Evolutionary conservation across 2,329 filamentous ascomycete species (phyloP).

Genomic region (Cytospora mali): DNA sequence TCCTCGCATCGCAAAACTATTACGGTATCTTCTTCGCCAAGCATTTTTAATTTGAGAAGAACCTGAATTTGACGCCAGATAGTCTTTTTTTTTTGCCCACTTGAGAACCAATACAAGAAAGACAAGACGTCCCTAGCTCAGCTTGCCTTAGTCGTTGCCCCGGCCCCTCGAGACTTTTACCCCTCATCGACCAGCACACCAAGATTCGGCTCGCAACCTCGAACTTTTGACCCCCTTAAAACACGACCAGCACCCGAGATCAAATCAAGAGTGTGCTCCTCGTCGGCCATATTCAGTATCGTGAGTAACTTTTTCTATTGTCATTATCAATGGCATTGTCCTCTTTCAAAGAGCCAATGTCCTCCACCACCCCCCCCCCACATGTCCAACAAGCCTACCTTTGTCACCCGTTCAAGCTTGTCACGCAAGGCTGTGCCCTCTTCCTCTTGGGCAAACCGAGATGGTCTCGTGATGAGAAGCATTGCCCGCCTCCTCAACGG

Average conservation of each 20-base stretch:
- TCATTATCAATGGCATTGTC: not conserved
- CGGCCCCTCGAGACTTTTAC: conserved; percentile 20
- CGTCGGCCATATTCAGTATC: not conserved
- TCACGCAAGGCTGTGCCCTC: not conserved
- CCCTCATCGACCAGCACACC: conserved; percentile 22
- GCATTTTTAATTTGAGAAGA: not conserved
- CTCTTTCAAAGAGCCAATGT: not conserved
- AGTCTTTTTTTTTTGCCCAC: conserved; percentile 2
- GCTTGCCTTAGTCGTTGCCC: conserved; percentile 13
- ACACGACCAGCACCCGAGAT: not conserved
- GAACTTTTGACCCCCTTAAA: conserved; percentile 12
- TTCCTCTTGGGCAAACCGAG: not conserved
- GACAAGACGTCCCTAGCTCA: conserved; percentile 1
- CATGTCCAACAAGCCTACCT: not conserved
- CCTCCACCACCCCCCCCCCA: not conserved
- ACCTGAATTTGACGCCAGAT: conserved; percentile 16
- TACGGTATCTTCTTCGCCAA: conserved; percentile 15
- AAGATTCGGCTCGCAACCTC: conserved; percentile 18
- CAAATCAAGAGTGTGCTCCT: not conserved
- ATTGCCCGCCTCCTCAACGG: not conserved
- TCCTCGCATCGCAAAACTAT: conserved; percentile 12
- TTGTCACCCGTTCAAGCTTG: not conserved
- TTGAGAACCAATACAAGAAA: conserved; percentile 3
- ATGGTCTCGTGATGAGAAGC: conserved; percentile 1
- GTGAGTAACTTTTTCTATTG: not conserved